phyloP scores from a whole-genome alignment of 1,284 basidiomycete genomes.

The Sutorius eximius region DNA sequence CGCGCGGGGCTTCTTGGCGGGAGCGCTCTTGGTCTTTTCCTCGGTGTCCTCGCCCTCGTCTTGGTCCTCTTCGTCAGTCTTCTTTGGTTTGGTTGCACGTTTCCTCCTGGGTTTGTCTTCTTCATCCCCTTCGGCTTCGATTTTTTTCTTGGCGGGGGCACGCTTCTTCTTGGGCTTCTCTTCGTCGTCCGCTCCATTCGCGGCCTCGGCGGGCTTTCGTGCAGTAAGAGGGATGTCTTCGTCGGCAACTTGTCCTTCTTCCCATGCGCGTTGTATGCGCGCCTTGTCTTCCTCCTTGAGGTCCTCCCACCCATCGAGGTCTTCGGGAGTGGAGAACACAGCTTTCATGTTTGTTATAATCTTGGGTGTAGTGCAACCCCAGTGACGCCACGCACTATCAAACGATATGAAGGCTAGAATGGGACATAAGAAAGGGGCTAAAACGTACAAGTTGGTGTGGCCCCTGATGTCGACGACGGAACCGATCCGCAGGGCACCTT shows the following conservation, averaged over 20 bases:
- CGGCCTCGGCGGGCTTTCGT: slow-evolving; percentile 50
- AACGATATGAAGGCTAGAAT: not conserved
- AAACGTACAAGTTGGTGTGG: slow-evolving; percentile 66
- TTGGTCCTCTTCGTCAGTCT: slow-evolving; percentile 42
- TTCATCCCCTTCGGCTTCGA: slow-evolving; percentile 43
- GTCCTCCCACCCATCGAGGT: slow-evolving; percentile 73
- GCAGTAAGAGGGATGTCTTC: slow-evolving; percentile 78
- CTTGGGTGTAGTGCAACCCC: slow-evolving; percentile 74
- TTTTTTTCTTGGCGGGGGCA: slow-evolving; percentile 42
- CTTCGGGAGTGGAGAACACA: slow-evolving; percentile 55
- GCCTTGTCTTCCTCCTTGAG: slow-evolving; percentile 64
- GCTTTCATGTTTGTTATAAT: slow-evolving; percentile 76
- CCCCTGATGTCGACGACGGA: slow-evolving; percentile 77
- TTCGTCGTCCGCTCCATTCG: slow-evolving; percentile 42
- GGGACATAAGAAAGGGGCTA: slow-evolving; percentile 8
- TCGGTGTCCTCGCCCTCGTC: slow-evolving; percentile 37
- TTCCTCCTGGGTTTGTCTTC: slow-evolving; percentile 42
- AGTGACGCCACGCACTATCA: slow-evolving; percentile 75
- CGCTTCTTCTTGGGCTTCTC: slow-evolving; percentile 42
- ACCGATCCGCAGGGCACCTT: slow-evolving; percentile 75
- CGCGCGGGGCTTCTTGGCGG: slow-evolving; percentile 40
- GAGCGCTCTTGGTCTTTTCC: slow-evolving; percentile 43
- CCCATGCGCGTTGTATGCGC: slow-evolving; percentile 66
- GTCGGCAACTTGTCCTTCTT: slow-evolving; percentile 71
- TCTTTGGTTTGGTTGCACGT: slow-evolving; percentile 40